Conservation (phyloP, 2,329 filamentous ascomycete genomes). For the Colletotrichum sp. region DNA sequence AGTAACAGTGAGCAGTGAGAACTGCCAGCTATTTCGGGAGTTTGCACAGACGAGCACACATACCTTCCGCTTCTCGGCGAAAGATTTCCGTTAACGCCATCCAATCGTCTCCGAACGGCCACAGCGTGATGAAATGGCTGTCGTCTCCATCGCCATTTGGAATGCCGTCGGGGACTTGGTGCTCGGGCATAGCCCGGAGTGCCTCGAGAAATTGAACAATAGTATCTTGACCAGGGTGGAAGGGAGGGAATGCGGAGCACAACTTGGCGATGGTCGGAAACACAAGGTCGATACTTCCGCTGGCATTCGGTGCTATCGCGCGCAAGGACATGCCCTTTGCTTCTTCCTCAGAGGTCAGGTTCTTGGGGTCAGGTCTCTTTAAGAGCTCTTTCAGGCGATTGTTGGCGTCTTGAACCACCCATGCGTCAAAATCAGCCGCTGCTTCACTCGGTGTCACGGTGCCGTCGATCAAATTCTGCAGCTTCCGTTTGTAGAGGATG, state of each 20-base stretch:
- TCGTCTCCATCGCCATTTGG: not conserved
- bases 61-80: not conserved
- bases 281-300: not conserved
- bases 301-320: not conserved
- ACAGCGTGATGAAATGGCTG: not conserved
- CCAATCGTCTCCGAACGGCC: not conserved
- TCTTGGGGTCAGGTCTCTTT: not conserved
- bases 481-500: not conserved
- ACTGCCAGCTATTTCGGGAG: no score
- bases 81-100: not conserved
- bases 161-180: not conserved
- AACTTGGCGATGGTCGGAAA: not conserved
- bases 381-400: not conserved
- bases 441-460: not conserved
- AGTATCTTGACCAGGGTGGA: not conserved
- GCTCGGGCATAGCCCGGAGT: not conserved
- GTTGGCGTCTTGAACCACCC: not conserved
- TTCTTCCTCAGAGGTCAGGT: not conserved
- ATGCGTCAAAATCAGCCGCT: not conserved
- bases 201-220: not conserved
- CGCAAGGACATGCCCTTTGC: not conserved
- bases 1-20: not conserved
- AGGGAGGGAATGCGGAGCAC: not conserved
- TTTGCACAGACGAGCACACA: no score
- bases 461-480: not conserved